Percentiles rank a stretch among this genome's conserved stretches.
Conservation (phyloP, 306 rosid genomes). For the Inga laurina region DNA sequence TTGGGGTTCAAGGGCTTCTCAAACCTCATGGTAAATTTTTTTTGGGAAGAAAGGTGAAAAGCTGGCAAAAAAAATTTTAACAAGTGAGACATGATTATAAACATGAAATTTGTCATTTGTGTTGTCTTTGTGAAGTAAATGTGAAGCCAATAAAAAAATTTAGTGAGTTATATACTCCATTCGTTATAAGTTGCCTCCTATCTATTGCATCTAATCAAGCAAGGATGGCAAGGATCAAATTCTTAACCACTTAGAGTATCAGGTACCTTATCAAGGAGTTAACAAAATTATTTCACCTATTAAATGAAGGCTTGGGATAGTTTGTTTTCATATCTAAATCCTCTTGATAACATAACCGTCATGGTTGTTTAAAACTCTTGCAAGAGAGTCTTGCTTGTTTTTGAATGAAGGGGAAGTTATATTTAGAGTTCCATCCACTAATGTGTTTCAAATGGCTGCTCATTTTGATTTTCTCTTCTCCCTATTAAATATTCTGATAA, state of each 20-base stretch:
- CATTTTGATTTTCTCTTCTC: no score
- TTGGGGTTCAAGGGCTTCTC: slow-evolving; percentile 82
- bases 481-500: background rate
- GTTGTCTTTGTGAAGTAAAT: background rate
- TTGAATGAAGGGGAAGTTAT: slow-evolving; percentile 3
- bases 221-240: background rate
- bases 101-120: slow-evolving; percentile 4
- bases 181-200: slow-evolving; percentile 13
- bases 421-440: background rate
- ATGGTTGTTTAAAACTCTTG: background rate
- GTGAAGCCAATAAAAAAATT: background rate
- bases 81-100: background rate
- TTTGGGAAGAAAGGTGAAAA: background rate
- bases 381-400: background rate
- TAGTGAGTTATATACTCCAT: slow-evolving; percentile 16
- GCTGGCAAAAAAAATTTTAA: background rate
- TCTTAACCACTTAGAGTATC: background rate
- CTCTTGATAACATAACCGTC: background rate
- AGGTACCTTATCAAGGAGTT: background rate
- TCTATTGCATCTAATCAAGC: background rate
- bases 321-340: background rate
- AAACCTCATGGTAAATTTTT: slow-evolving; percentile 52
- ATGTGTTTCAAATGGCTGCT: no score
- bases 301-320: background rate
- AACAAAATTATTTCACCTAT: background rate